These are phyloP conservation scores for Leishmania tropica DNA, from an alignment of 208 protist genomes.

Conservation along the genomic window DNA sequence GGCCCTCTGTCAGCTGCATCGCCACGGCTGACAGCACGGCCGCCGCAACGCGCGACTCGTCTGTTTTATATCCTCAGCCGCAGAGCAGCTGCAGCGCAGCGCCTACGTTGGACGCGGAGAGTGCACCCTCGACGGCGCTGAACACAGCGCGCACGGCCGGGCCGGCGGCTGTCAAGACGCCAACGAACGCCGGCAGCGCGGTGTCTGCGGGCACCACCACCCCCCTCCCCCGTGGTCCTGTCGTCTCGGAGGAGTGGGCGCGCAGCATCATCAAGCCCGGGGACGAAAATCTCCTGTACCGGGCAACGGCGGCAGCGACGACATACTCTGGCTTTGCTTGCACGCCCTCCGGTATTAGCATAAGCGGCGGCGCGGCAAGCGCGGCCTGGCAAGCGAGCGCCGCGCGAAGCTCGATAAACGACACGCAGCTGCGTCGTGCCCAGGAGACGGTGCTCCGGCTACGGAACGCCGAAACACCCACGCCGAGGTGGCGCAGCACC, in stretches of 20 bases:
- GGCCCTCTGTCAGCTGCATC: constrained; percentile 8
- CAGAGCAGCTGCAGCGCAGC: neutral
- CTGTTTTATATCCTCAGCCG: constrained; percentile 2
- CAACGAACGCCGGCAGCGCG: neutral
- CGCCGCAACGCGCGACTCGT: constrained; percentile 18
- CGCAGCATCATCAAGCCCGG: constrained; percentile 72
- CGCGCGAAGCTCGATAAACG: constrained; percentile 11
- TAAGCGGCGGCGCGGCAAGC: constrained; percentile 17
- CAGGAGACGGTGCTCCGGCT: constrained; percentile 27
- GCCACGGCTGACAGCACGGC: constrained; percentile 2
- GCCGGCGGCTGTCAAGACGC: neutral
- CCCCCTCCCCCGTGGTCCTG: constrained; percentile 33
- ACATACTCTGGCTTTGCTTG: constrained; percentile 10
- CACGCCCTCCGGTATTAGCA: constrained; percentile 11
- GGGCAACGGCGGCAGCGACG: neutral
- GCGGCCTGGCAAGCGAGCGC: neutral
- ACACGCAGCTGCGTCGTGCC: constrained; percentile 30
- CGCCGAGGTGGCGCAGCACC: constrained; percentile 16
- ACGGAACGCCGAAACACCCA: constrained; percentile 22
- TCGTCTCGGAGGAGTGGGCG: constrained; percentile 80
- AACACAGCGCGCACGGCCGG: constrained; percentile 12
- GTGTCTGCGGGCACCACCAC: neutral
- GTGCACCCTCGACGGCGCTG: constrained; percentile 4
- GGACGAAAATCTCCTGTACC: constrained; percentile 80
- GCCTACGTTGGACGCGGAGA: constrained; percentile 4